Conservation (phyloP, 139 green algal genomes). For the Volvox reticuliferus region DNA sequence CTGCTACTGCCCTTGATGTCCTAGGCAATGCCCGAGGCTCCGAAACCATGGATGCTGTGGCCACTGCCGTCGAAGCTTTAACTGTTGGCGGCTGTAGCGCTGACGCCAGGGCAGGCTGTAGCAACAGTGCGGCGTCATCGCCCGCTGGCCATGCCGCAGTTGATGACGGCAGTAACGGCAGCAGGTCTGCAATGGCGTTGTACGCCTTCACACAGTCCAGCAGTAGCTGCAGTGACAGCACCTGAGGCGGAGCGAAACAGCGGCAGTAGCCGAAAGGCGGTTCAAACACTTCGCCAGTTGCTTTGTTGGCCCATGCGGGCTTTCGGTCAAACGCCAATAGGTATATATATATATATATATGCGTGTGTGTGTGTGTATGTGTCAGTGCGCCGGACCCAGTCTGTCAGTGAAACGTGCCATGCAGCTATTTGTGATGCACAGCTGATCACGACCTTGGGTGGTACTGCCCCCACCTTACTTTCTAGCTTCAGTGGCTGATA, state of each 20-base stretch:
- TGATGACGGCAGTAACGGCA: slow-evolving; percentile 58
- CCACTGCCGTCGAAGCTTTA: background rate
- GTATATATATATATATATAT: too few species aligned
- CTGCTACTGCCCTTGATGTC: background rate
- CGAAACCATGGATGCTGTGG: background rate
- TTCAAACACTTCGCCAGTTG: too few species aligned
- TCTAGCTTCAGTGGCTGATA: too few species aligned
- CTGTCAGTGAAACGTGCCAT: too few species aligned
- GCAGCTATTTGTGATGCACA: too few species aligned
- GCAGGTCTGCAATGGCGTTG: slow-evolving; percentile 60
- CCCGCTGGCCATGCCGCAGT: background rate
- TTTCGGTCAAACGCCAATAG: too few species aligned
- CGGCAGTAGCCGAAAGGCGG: too few species aligned
- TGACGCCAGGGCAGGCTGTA: background rate
- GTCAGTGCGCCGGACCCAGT: too few species aligned
- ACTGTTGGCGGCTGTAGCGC: background rate
- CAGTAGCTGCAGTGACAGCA: slow-evolving; percentile 60
- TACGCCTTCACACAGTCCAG: slow-evolving; percentile 61
- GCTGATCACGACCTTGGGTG: too few species aligned
- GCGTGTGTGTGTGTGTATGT: too few species aligned
- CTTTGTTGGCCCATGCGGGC: too few species aligned
- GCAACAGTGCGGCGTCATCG: background rate
- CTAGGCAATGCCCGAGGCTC: background rate
- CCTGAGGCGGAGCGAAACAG: slow-evolving; percentile 38
- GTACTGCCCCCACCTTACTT: too few species aligned